Evolutionary conservation across 805 yeast species (phyloP).

Genomic region (Candida nemodendra): DNA sequence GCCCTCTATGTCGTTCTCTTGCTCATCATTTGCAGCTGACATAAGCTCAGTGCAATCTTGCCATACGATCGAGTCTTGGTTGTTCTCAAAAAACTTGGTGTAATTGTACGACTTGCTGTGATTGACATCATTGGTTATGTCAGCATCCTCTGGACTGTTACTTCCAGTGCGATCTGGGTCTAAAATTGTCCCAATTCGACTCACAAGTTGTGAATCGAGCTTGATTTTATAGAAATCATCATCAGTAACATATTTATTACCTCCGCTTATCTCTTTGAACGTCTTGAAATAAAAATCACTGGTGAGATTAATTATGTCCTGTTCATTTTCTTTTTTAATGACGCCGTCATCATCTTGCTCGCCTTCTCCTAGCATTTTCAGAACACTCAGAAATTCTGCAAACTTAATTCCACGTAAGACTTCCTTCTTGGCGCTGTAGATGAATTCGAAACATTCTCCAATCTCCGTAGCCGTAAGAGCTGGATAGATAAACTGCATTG

Average conservation of each 20-base stretch:
- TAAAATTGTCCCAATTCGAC: constrained; percentile 13
- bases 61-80: constrained; percentile 8
- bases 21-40: background rate
- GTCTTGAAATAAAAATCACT: constrained; percentile 39
- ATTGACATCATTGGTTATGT: background rate
- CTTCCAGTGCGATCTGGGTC: constrained; percentile 7
- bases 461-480: constrained; percentile 35
- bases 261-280: constrained; percentile 40
- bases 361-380: constrained; percentile 19
- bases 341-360: constrained; percentile 20
- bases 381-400: constrained; percentile 25
- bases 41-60: constrained; percentile 5
- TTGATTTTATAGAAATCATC: constrained; percentile 37
- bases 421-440: constrained; percentile 21
- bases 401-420: constrained; percentile 28
- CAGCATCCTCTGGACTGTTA: background rate
- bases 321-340: constrained; percentile 33
- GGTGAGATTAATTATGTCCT: constrained; percentile 37
- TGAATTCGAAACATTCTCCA: constrained; percentile 37
- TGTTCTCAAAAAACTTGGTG: constrained; percentile 15
- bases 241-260: constrained; percentile 37
- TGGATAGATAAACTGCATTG: constrained; percentile 42
- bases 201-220: constrained; percentile 17
- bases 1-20: background rate
- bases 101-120: constrained; percentile 14